Conservation (phyloP, 257 asterid species). For the Fraxinus cuspidata region DNA sequence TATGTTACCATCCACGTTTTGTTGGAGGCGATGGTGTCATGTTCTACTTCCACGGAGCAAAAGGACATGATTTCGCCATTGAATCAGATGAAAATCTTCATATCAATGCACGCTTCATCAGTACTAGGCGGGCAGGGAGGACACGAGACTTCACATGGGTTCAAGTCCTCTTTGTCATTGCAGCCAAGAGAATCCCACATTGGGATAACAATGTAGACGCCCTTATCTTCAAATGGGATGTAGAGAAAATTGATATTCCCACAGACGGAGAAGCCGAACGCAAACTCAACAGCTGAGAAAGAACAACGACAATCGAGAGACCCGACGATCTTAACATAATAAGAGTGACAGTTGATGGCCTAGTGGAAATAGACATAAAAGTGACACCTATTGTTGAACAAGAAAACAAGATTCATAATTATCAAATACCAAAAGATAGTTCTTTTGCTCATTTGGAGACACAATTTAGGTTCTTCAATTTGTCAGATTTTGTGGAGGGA, state of each 20-base stretch:
- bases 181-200: slow-evolving; percentile 46
- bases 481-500: slow-evolving; percentile 53
- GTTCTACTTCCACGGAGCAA: slow-evolving; percentile 82
- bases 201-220: slow-evolving; percentile 51
- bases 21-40: slow-evolving; percentile 75
- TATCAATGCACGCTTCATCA: slow-evolving; percentile 68
- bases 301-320: slow-evolving; percentile 52
- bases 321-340: slow-evolving; percentile 61
- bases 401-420: slow-evolving; percentile 58
- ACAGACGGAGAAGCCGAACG: slow-evolving; percentile 56
- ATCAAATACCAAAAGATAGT: slow-evolving; percentile 53
- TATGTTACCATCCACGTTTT: slow-evolving; percentile 77
- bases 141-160: slow-evolving; percentile 80
- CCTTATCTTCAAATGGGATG: slow-evolving; percentile 51
- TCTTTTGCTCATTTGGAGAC: slow-evolving; percentile 62
- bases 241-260: slow-evolving; percentile 36
- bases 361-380: slow-evolving; percentile 48
- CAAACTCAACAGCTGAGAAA: slow-evolving; percentile 34
- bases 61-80: slow-evolving; percentile 56
- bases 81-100: slow-evolving; percentile 67
- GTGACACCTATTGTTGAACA: slow-evolving; percentile 53
- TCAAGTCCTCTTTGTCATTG: slow-evolving; percentile 60
- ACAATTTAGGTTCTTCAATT: slow-evolving; percentile 54
- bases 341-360: slow-evolving; percentile 35
- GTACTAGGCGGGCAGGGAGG: slow-evolving; percentile 62